Evolutionary conservation across 805 yeast genomes (phyloP).

Genomic region (Yarrowia sp.): DNA sequence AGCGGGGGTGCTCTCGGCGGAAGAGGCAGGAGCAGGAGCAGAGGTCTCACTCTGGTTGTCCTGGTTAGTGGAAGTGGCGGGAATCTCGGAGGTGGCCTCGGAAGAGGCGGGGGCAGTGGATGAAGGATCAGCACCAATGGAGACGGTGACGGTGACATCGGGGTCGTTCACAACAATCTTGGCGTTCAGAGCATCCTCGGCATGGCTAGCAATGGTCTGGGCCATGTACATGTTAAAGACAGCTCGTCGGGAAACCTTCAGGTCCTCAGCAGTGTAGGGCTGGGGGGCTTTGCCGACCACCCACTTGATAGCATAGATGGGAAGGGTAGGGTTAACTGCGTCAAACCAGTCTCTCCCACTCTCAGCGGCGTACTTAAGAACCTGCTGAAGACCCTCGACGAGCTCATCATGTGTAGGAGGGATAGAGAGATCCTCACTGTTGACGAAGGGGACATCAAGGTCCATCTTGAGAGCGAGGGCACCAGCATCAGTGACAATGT

Average conservation of each 20-base stretch:
- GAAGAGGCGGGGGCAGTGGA: background rate
- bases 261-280: background rate
- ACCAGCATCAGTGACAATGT: background rate
- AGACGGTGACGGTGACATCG: background rate
- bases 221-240: slow-evolving; percentile 6
- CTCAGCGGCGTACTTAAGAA: background rate
- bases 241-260: background rate
- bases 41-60: background rate
- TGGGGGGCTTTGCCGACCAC: background rate
- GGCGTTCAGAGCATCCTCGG: background rate
- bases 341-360: background rate
- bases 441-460: background rate
- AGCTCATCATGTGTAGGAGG: background rate
- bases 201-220: background rate
- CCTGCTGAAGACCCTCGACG: background rate
- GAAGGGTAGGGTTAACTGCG: background rate
- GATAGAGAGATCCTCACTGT: background rate
- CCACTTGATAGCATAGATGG: background rate
- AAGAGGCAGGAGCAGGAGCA: background rate
- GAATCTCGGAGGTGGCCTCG: background rate
- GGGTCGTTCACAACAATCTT: background rate
- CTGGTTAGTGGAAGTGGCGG: background rate
- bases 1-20: background rate
- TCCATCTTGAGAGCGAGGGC: background rate
- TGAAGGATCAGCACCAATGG: background rate